Conservation (phyloP, 129 eudicot genomes). For the Apium graveolens region DNA sequence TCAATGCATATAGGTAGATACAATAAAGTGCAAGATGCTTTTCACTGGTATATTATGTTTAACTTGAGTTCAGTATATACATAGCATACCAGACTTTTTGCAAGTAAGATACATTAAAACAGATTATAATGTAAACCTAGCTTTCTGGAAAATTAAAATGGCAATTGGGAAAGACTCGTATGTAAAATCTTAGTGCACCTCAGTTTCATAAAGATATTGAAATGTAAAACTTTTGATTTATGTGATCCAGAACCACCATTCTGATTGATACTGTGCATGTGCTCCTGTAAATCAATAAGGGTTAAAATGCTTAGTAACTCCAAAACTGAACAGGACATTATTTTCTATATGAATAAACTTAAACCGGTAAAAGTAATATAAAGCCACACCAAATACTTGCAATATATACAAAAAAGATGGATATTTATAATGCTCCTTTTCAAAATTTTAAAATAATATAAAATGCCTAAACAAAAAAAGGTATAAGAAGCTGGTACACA, state of each 20-base stretch:
- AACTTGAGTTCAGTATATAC: background rate
- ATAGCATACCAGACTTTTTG: background rate
- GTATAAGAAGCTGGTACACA: background rate
- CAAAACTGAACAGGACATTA: background rate
- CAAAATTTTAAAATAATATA: background rate
- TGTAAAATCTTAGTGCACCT: conserved; percentile 32
- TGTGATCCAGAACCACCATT: conserved; percentile 28
- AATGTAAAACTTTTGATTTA: conserved; percentile 25
- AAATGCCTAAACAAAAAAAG: background rate
- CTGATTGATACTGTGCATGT: conserved; percentile 31
- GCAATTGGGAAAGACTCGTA: background rate
- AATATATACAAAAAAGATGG: background rate
- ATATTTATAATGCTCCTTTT: background rate
- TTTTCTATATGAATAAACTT: background rate
- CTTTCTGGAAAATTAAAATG: background rate
- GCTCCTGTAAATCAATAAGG: conserved; percentile 31
- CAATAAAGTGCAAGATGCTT: background rate
- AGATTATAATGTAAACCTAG: background rate
- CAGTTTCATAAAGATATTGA: conserved; percentile 52
- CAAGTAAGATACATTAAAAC: background rate
- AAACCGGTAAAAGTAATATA: background rate
- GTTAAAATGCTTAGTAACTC: background rate
- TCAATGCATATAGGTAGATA: background rate
- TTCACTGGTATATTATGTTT: background rate
- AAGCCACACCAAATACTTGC: background rate